Evolutionary conservation across 805 yeast genomes (phyloP).

Genomic region (Ogataea chonburiensis): DNA sequence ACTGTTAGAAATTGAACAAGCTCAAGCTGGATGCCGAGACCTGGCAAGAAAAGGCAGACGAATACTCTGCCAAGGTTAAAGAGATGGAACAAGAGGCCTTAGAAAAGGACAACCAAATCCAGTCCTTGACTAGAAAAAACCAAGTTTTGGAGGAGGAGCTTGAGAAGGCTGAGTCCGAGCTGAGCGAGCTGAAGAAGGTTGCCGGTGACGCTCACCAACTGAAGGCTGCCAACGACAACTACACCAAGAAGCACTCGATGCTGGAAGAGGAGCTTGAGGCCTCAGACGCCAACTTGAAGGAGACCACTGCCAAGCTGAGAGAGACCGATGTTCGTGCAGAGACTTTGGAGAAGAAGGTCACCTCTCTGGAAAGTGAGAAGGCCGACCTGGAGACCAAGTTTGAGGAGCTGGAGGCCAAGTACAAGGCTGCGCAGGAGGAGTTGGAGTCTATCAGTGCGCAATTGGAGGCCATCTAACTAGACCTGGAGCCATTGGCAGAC

Average conservation of each 20-base stretch:
- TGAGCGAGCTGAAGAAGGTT: conserved; percentile 73
- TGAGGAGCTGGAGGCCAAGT: conserved; percentile 82
- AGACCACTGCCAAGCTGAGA: conserved; percentile 90
- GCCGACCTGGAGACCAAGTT: conserved; percentile 86
- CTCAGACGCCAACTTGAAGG: conserved; percentile 86
- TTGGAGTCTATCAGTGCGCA: conserved; percentile 96
- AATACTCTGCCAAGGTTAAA: conserved; percentile 74
- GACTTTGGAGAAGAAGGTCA: conserved; percentile 90
- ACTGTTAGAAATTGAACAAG: conserved; percentile 70
- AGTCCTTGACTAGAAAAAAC: conserved; percentile 88
- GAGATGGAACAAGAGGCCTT: conserved; percentile 87
- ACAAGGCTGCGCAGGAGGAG: conserved; percentile 84
- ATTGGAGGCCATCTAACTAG: conserved; percentile 66
- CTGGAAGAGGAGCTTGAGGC: conserved; percentile 90
- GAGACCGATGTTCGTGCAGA: conserved; percentile 95
- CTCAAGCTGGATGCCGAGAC: conserved; percentile 93
- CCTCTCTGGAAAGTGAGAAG: conserved; percentile 88
- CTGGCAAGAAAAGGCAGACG: conserved; percentile 97
- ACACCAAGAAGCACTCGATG: conserved; percentile 82
- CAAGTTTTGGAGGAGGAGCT: conserved; percentile 80
- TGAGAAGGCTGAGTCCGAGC: conserved; percentile 73
- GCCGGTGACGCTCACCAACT: conserved; percentile 90
- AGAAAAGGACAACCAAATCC: conserved; percentile 93
- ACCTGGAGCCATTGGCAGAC: conserved; percentile 2
- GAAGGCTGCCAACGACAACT: conserved; percentile 86